phyloP scores from a whole-genome alignment of 2,329 filamentous ascomycete species.

The Paraphaeosphaeria minitans region DNA sequence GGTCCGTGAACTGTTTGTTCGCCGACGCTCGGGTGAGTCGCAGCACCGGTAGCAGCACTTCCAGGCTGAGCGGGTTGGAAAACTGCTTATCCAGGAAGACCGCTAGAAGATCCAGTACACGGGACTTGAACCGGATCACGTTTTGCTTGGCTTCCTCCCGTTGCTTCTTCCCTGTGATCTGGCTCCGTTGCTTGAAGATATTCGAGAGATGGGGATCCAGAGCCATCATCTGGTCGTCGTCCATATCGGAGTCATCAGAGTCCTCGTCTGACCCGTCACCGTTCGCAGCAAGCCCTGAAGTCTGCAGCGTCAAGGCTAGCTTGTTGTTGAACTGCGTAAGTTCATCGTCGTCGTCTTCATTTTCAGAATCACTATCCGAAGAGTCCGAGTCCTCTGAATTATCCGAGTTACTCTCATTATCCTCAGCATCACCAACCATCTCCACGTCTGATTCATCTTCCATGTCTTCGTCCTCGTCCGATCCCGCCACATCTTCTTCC shows the following conservation, averaged over 20 bases:
- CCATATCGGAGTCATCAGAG: constrained; percentile 77
- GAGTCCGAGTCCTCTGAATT: constrained; percentile 21
- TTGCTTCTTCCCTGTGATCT: constrained; percentile 71
- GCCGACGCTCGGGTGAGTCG: constrained; percentile 75
- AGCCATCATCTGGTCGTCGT: constrained; percentile 92
- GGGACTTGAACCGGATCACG: constrained; percentile 93
- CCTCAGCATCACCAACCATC: constrained; percentile 46
- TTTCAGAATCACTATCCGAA: constrained; percentile 28
- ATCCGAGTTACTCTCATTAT: constrained; percentile 28
- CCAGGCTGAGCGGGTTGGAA: constrained; percentile 68
- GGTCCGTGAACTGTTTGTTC: constrained; percentile 75
- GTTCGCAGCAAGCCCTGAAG: constrained; percentile 58
- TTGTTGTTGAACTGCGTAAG: constrained; percentile 72
- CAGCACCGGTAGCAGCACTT: constrained; percentile 77
- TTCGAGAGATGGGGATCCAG: constrained; percentile 82
- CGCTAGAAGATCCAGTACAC: constrained; percentile 83
- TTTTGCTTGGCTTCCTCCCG: constrained; percentile 86
- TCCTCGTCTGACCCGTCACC: constrained; percentile 67
- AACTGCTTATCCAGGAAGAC: constrained; percentile 84
- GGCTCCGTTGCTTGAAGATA: constrained; percentile 80
- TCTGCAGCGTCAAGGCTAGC: constrained; percentile 78
- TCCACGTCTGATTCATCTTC: constrained; percentile 53
- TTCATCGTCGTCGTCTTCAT: constrained; percentile 54
- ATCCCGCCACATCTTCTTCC: constrained; percentile 47
- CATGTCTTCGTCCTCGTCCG: constrained; percentile 55